Conservation (phyloP, 495 filamentous ascomycete genomes). For the Podospora tetraspora region DNA sequence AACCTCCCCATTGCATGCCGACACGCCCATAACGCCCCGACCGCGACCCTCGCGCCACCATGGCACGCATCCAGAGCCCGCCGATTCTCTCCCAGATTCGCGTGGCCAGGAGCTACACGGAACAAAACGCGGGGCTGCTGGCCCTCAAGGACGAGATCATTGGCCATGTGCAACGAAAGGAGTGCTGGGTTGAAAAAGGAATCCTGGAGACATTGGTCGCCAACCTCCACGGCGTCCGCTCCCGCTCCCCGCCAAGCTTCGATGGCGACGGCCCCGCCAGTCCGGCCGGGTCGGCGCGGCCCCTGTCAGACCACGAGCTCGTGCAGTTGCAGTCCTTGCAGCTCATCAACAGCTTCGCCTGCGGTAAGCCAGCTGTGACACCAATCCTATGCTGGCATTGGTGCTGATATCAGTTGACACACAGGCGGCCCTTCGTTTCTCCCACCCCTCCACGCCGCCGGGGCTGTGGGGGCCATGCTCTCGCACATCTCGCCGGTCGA, state of each 20-base stretch:
- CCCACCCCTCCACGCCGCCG: constrained; percentile 61
- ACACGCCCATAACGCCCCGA: background rate
- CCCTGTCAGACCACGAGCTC: constrained; percentile 51
- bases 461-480: constrained; percentile 61
- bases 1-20: background rate
- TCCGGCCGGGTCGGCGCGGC: constrained; percentile 21
- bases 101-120: constrained; percentile 52
- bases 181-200: constrained; percentile 63
- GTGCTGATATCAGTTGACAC: constrained; percentile 18
- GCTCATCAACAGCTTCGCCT: constrained; percentile 74
- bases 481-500: constrained; percentile 59
- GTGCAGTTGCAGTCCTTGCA: constrained; percentile 73
- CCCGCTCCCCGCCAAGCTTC: constrained; percentile 19
- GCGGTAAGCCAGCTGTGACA: constrained; percentile 52
- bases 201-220: constrained; percentile 62
- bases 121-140: constrained; percentile 61
- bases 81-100: constrained; percentile 59
- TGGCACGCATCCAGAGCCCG: constrained; percentile 28
- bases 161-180: constrained; percentile 83
- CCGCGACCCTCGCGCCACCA: constrained; percentile 10
- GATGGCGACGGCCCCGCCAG: constrained; percentile 35
- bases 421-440: constrained; percentile 79
- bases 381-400: background rate
- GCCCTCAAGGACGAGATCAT: constrained; percentile 82
- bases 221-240: constrained; percentile 45